phyloP scores from a whole-genome alignment of 805 yeast genomes.

The Lipomyces japonicus region DNA sequence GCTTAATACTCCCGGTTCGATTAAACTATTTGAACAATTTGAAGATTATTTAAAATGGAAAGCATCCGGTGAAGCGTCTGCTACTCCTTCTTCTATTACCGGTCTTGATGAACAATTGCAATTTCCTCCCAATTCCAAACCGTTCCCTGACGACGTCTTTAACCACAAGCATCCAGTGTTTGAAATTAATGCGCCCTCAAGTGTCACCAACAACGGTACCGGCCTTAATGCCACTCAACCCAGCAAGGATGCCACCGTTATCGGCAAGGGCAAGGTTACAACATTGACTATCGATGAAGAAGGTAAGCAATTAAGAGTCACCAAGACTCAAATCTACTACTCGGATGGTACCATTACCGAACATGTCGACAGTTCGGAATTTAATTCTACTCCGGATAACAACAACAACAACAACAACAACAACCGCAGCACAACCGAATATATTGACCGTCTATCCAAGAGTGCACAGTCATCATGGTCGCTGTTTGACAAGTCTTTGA shows the following conservation, averaged over 20 bases:
- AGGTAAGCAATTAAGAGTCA: slow-evolving; percentile 13
- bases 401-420: too few relatives aligned
- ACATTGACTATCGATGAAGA: not conserved
- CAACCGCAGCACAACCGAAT: too few relatives aligned
- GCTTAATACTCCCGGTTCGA: slow-evolving; percentile 36
- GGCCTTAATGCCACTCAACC: slow-evolving; percentile 13
- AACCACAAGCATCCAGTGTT: not conserved
- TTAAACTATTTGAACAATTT: slow-evolving; percentile 52
- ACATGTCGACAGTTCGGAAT: too few relatives aligned
- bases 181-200: not conserved
- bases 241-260: slow-evolving; percentile 10
- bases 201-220: too few relatives aligned
- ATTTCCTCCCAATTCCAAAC: too few relatives aligned
- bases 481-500: too few relatives aligned
- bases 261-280: slow-evolving; percentile 11
- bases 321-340: slow-evolving; percentile 10
- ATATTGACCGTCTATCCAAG: too few relatives aligned
- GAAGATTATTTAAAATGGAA: slow-evolving; percentile 26
- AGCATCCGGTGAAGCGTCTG: slow-evolving; percentile 8
- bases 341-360: slow-evolving; percentile 18
- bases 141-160: not conserved
- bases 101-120: too few relatives aligned
- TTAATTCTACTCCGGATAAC: too few relatives aligned
- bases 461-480: too few relatives aligned
- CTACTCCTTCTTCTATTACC: not conserved